phyloP scores from a whole-genome alignment of 2,329 filamentous ascomycete genomes.

The Colletotrichum cordylinicola region DNA sequence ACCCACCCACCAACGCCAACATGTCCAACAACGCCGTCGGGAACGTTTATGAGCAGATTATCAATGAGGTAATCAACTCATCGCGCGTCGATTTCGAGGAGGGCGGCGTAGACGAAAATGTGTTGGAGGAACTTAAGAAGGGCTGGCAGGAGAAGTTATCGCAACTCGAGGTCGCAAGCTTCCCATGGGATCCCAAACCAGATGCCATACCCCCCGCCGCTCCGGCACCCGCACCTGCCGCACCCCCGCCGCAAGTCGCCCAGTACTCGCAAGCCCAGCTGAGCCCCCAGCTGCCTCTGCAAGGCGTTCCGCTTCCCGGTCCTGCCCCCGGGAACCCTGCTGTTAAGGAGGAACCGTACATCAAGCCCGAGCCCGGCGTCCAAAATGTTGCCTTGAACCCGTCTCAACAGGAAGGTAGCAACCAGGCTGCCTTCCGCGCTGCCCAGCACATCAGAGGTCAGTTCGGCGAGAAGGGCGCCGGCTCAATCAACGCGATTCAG shows the following conservation, averaged over 20 bases:
- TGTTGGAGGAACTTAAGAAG: slow-evolving; percentile 83
- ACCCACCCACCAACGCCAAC: slow-evolving; percentile 26
- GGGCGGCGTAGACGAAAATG: slow-evolving; percentile 86
- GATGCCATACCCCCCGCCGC: slow-evolving; percentile 58
- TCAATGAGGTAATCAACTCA: slow-evolving; percentile 86
- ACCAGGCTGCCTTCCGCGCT: slow-evolving; percentile 59
- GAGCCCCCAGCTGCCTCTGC: slow-evolving; percentile 35
- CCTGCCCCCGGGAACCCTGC: slow-evolving; percentile 40
- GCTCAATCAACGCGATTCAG: slow-evolving; percentile 70
- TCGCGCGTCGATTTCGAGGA: slow-evolving; percentile 97
- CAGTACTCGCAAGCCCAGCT: slow-evolving; percentile 39
- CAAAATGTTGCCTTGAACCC: slow-evolving; percentile 24
- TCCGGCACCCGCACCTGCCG: slow-evolving; percentile 30
- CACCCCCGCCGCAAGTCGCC: slow-evolving; percentile 22
- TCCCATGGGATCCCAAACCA: slow-evolving; percentile 87
- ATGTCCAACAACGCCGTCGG: slow-evolving; percentile 72
- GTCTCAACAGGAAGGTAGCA: slow-evolving; percentile 30
- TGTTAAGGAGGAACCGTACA: slow-evolving; percentile 48
- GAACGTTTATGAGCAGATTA: slow-evolving; percentile 78
- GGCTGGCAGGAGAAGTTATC: slow-evolving; percentile 95
- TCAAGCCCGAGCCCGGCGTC: slow-evolving; percentile 54
- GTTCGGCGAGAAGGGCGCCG: slow-evolving; percentile 69
- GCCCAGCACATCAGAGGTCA: slow-evolving; percentile 61
- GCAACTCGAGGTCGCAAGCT: slow-evolving; percentile 81
- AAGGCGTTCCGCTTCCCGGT: slow-evolving; percentile 31